phyloP scores from a whole-genome alignment of 2,329 filamentous ascomycete genomes.

The Colletotrichum gloeosporioides region DNA sequence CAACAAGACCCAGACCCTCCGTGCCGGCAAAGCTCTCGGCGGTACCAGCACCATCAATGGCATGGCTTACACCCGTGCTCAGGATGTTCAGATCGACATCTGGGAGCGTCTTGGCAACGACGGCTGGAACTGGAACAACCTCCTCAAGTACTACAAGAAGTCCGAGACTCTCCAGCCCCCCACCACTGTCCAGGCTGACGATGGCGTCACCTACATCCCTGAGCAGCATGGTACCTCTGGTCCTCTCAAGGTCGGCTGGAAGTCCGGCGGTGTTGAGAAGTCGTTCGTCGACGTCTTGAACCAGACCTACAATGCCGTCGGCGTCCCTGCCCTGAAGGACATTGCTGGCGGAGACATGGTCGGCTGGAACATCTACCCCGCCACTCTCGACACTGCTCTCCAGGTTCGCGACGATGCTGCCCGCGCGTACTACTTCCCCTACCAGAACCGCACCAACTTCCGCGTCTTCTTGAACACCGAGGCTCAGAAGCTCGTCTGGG shows the following conservation, averaged over 20 bases:
- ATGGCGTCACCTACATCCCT: slow-evolving; percentile 36
- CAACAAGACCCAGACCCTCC: slow-evolving; percentile 36
- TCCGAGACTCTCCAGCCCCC: slow-evolving; percentile 42
- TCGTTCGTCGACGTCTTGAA: slow-evolving; percentile 32
- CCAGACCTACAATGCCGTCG: slow-evolving; percentile 33
- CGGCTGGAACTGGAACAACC: slow-evolving; percentile 49
- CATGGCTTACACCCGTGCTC: slow-evolving; percentile 52
- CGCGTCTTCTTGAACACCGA: slow-evolving; percentile 8
- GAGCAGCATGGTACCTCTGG: slow-evolving; percentile 40
- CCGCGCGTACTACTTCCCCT: slow-evolving; percentile 44
- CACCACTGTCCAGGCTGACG: slow-evolving; percentile 33
- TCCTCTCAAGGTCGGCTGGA: slow-evolving; percentile 40
- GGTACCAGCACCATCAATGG: slow-evolving; percentile 47
- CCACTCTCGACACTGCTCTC: slow-evolving; percentile 41
- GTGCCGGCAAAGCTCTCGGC: slow-evolving; percentile 42
- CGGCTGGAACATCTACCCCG: slow-evolving; percentile 43
- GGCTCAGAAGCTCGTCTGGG: slow-evolving; percentile 11
- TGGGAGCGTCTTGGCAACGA: slow-evolving; percentile 48
- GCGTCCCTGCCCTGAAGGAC: slow-evolving; percentile 37
- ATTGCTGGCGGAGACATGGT: slow-evolving; percentile 41
- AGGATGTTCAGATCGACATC: slow-evolving; percentile 44
- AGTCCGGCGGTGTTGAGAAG: slow-evolving; percentile 36
- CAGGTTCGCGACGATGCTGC: slow-evolving; percentile 46
- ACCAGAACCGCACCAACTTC: slow-evolving; percentile 42
- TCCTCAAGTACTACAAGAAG: slow-evolving; percentile 53